Percentiles rank a stretch among this genome's conserved stretches.
Conservation (phyloP, 1,139 yeast genomes). For the Diutina rugosa region DNA sequence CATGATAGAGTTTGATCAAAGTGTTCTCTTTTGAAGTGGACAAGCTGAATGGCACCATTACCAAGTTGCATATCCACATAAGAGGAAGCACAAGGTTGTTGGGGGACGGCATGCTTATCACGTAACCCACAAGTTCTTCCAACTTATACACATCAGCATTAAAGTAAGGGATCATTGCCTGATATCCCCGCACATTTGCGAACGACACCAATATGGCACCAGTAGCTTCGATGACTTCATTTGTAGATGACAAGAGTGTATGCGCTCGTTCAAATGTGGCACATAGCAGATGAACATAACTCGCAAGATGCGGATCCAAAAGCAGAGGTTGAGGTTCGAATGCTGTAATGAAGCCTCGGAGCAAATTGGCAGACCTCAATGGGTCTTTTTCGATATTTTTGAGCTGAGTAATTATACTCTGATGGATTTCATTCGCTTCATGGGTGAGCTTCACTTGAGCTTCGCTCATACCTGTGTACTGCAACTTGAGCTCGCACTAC, state of each 20-base stretch:
- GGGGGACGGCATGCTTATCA: background rate
- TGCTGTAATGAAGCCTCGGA: background rate
- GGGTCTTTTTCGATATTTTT: background rate
- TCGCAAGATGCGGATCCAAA: background rate
- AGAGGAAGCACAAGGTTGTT: background rate
- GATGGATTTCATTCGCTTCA: background rate
- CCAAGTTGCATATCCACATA: conserved; percentile 1
- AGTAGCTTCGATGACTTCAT: background rate
- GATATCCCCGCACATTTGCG: background rate
- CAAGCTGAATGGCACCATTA: background rate
- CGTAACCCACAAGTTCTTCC: background rate
- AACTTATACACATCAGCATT: background rate
- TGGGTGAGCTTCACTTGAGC: background rate
- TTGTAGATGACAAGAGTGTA: background rate
- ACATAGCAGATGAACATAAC: background rate
- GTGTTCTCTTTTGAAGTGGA: background rate
- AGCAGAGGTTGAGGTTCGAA: background rate
- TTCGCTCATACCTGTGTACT: background rate
- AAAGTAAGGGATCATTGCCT: background rate
- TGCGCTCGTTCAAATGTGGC: background rate
- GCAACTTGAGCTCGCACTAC: background rate
- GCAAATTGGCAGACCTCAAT: background rate
- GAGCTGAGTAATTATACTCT: background rate
- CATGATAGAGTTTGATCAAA: background rate
- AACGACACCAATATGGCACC: background rate